A percentile compares a stretch with the other conserved stretches of the same genome.
phyloP scores from a whole-genome alignment of 805 yeast genomes.

The Candida endomychidarum region DNA sequence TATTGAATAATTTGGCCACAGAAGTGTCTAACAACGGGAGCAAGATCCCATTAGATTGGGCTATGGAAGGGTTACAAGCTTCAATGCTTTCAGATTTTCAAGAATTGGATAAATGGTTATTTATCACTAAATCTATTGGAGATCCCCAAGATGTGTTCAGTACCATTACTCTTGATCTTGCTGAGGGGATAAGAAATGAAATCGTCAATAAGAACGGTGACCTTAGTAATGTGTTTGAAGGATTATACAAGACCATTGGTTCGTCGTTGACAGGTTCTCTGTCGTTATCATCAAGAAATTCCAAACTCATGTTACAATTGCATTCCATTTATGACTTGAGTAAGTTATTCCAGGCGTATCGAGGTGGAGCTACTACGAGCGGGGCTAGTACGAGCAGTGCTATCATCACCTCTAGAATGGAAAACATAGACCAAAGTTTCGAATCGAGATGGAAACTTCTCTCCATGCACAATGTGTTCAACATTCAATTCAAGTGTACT shows the following conservation, averaged over 20 bases:
- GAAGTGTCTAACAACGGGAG: conserved; percentile 22
- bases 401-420: conserved; percentile 28
- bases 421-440: conserved; percentile 46
- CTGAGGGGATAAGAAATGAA: conserved; percentile 29
- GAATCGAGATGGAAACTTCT: conserved; percentile 59
- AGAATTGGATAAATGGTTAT: conserved; percentile 58
- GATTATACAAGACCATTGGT: conserved; percentile 62
- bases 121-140: conserved; percentile 46
- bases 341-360: conserved; percentile 19
- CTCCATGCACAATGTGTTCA: conserved; percentile 46
- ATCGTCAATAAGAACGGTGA: not conserved
- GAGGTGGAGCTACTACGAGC: not conserved
- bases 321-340: conserved; percentile 37
- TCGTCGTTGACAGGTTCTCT: conserved; percentile 46
- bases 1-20: conserved; percentile 50
- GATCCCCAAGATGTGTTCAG: conserved; percentile 49
- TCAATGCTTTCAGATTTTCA: conserved; percentile 57
- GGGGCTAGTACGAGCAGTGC: too few relatives aligned
- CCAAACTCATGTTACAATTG: conserved; percentile 35
- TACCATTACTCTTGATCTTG: conserved; percentile 60
- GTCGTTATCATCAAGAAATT: conserved; percentile 39
- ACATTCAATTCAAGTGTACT: conserved; percentile 3
- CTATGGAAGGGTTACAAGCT: conserved; percentile 70
- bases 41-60: conserved; percentile 53
- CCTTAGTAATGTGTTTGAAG: conserved; percentile 27